phyloP scores from a whole-genome alignment of 345 rosid species.

The Capsella bursapastoris region DNA sequence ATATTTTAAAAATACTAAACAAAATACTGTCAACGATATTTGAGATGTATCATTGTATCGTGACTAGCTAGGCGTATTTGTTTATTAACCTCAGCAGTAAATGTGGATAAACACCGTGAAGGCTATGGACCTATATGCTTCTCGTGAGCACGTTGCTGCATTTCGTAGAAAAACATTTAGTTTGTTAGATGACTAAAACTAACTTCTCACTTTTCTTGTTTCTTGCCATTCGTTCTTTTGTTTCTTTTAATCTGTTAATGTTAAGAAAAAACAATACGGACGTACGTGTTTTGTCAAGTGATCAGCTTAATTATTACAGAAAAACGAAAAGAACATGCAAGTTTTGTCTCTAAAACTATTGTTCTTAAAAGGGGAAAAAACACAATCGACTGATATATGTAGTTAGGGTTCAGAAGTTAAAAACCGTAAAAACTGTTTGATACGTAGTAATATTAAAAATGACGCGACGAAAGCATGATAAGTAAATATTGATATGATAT shows the following conservation, averaged over 20 bases:
- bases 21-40: conserved; percentile 1
- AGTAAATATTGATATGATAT: neutral
- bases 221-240: neutral
- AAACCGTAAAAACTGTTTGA: neutral
- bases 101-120: conserved; percentile 25
- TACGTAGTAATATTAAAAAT: neutral
- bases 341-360: neutral
- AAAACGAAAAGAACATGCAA: neutral
- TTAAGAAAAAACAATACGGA: neutral
- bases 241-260: neutral
- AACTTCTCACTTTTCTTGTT: neutral
- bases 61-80: conserved; percentile 7
- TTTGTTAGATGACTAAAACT: conserved; percentile 15
- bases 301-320: neutral
- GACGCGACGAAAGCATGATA: neutral
- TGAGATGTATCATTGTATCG: neutral
- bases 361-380: neutral
- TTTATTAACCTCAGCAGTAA: conserved; percentile 8
- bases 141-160: conserved; percentile 16
- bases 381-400: neutral
- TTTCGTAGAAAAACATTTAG: conserved; percentile 10
- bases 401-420: neutral
- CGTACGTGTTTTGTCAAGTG: neutral
- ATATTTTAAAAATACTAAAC: neutral
- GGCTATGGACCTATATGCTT: neutral